Evolutionary conservation across 2,329 filamentous ascomycete species (phyloP), one percentile per base, ranked within the genome.

Genomic region (Juglanconis sp.): DNA sequence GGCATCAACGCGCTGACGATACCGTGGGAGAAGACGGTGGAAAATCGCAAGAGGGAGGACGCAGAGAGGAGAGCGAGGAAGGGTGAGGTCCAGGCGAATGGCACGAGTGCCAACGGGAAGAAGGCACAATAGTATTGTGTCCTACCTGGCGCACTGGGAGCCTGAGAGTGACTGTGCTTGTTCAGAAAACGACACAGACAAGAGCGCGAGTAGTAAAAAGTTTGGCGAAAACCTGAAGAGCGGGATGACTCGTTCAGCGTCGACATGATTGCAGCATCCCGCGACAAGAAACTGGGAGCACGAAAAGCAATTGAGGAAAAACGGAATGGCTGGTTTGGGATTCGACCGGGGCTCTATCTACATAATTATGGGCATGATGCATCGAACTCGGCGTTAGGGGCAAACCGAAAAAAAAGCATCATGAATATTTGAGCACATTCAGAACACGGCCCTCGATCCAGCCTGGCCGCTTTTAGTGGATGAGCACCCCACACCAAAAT

Each of bases 1-100:
- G 92, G 91, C 64, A 99, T 99, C 79, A 95, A 94, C 71, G 96
- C 94, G 70, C 78, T 99, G 66, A 98, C 93, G 1, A 97, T 99
- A 63, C 86, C 86, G 10, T 72, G 75, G 64, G 80, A 83, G 65
- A 87, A 87, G 77, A 83, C 84, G 72, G 67, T 77, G 52, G 82
- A 81, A 67, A 85, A 85, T 69, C 74, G 77, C 71, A 70, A 72
- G 64, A 44, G 76, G 74, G 68, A 67, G 69, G 55, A 72, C 73
- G 51, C 74, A 68, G 65, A 63, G 42, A 42, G 44, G 38, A 35
- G 48, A 15, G 55, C 55, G 6, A 51, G 49, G 34, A 49, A 30
- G 38, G 34, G 42, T 11, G 34, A 50, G 51, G 59, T 65, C n/a
- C 65, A 66, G 24, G 36, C 61, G 59, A 71, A 70, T 47, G 72